Evolutionary conservation across 2,329 filamentous ascomycete species (phyloP).

Genomic region (Zalaria sp.): DNA sequence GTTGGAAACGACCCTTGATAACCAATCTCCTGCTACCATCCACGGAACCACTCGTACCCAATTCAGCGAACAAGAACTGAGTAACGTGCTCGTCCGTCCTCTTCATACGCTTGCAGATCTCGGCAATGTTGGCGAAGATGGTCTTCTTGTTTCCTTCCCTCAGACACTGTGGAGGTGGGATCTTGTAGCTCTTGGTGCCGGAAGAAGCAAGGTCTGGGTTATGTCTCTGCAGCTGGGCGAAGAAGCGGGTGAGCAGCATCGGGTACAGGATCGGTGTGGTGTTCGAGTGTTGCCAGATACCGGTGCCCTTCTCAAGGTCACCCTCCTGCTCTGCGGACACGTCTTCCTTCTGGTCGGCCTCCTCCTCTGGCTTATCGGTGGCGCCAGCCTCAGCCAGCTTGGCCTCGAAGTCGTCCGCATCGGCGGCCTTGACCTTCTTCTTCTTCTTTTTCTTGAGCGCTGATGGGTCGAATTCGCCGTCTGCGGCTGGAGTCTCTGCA

Average conservation of each 20-base stretch:
- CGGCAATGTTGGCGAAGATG: slow-evolving; percentile 96
- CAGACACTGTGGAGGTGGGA: slow-evolving; percentile 93
- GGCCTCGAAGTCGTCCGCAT: slow-evolving; percentile 51
- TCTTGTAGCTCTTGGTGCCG: slow-evolving; percentile 87
- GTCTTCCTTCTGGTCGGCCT: slow-evolving; percentile 33
- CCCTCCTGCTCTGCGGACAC: slow-evolving; percentile 43
- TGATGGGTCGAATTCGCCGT: slow-evolving; percentile 48
- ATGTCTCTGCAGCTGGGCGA: slow-evolving; percentile 83
- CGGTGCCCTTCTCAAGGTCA: slow-evolving; percentile 76
- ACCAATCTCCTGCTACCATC: slow-evolving; percentile 86
- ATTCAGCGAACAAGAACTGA: slow-evolving; percentile 90
- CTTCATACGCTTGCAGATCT: slow-evolving; percentile 99
- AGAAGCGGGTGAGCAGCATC: slow-evolving; percentile 81
- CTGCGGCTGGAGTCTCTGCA: slow-evolving; percentile 34
- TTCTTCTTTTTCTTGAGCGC: slow-evolving; percentile 82
- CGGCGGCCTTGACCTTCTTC: slow-evolving; percentile 53
- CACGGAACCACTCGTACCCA: slow-evolving; percentile 92
- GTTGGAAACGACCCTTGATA: slow-evolving; percentile 99
- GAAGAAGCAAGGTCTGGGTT: slow-evolving; percentile 82
- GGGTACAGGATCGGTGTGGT: slow-evolving; percentile 68
- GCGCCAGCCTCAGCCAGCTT: slow-evolving; percentile 49
- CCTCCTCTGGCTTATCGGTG: slow-evolving; percentile 41
- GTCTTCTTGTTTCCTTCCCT: slow-evolving; percentile 99
- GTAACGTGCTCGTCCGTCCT: slow-evolving; percentile 86
- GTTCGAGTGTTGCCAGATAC: slow-evolving; percentile 77